Conservation (phyloP, 495 filamentous ascomycete species). For the Sphaerosporella brunnea region DNA sequence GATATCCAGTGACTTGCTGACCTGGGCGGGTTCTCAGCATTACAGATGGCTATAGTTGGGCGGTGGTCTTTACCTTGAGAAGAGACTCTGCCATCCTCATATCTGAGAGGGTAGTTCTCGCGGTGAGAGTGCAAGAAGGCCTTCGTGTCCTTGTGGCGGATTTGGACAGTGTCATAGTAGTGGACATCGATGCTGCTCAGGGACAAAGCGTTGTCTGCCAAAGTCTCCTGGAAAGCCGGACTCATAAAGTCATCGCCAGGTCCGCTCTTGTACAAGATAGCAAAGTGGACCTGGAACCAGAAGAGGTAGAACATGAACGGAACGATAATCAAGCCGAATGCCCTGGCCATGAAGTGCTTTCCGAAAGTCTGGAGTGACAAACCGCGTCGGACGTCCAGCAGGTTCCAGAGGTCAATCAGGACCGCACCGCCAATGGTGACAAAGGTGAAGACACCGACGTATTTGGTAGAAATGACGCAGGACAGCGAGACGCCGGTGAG, state of each 20-base stretch:
- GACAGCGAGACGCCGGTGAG: constrained; percentile 84
- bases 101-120: constrained; percentile 76
- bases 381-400: constrained; percentile 72
- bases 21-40: constrained; percentile 11
- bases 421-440: constrained; percentile 92
- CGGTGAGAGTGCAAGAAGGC: constrained; percentile 86
- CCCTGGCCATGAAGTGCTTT: constrained; percentile 78
- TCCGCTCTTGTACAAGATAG: constrained; percentile 70
- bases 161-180: constrained; percentile 74
- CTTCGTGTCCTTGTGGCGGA: constrained; percentile 94
- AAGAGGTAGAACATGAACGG: constrained; percentile 97
- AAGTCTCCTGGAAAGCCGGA: constrained; percentile 90
- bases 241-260: constrained; percentile 98
- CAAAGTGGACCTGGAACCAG: constrained; percentile 99
- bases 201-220: constrained; percentile 85
- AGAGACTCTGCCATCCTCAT: constrained; percentile 93
- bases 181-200: constrained; percentile 67
- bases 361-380: constrained; percentile 60
- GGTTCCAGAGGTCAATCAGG: constrained; percentile 82
- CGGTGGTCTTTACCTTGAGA: constrained; percentile 46
- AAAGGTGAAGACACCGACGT: constrained; percentile 92
- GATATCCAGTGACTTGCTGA: constrained; percentile 96
- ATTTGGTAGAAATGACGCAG: constrained; percentile 97
- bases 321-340: constrained; percentile 64
- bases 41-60: neutral